Base-by-base conservation (phyloP, 2,329 filamentous ascomycete species). In the Penicillium polonicum region DNA sequence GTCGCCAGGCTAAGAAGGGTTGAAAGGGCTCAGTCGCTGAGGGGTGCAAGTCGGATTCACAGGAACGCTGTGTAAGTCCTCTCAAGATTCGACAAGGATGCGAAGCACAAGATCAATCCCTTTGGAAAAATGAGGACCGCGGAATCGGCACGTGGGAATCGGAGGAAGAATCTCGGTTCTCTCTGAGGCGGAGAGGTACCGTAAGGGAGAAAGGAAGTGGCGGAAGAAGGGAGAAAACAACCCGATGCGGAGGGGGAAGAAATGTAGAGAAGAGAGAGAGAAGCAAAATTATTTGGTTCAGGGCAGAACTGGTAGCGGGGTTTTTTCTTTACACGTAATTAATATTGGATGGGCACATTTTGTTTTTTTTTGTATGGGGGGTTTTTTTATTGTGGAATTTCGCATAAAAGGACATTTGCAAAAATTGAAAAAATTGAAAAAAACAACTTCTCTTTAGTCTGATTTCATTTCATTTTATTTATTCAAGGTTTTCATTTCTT, bases 281-380 rank as follows among this genome's bases (percentile, higher is more conserved):
- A 64, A 58, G 55, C 61, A 67, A 67, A 67, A 67, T 64, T 65
- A 67, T 66, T 65, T 66, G 65, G 63, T 64, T 62, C 62, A 65
- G 59, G 64, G 59, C 63, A 56, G 54, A 57, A 53, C 57, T 65
- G 63, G 61, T 67, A 67, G 65, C 64, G 65, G 63, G 65, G 59
- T 49, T 55, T 58, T 60, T 58, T 62, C 59, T 45, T 62, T 60
- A 61, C 59, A 56, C 46, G 55, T 57, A 53, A 58, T 50, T 57
- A 54, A 58, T 45, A 43, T 25, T 27, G 5, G 19, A 43, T 55
- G 39, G 36, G 31, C 31, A 46, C 44, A 33, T 33, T 46, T 49
- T 48, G 17, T 27, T 15, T 45, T 52, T 50, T 50, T 52, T 52
- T 39, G 36, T 27, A 31, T 13, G 9, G 10, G 27, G 27, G 9